Evolutionary conservation across 768 basidiomycete genomes (phyloP).

Genomic region (Leccinum ochraceum): DNA sequence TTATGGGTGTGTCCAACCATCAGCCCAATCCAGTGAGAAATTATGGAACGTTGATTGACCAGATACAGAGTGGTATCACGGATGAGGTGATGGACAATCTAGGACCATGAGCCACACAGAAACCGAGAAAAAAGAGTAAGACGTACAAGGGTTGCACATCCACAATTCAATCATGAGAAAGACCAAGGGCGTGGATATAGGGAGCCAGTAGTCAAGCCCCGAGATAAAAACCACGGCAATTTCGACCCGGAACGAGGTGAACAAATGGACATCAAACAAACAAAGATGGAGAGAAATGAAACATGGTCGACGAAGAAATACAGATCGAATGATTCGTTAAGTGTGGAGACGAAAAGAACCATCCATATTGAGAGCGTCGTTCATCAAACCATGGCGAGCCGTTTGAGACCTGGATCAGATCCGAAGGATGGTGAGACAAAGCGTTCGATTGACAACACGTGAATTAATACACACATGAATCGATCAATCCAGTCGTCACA

Average conservation of each 20-base stretch:
- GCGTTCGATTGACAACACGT: slow-evolving; percentile 2
- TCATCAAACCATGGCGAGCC: not conserved
- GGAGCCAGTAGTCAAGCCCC: not conserved
- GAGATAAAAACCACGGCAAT: not conserved
- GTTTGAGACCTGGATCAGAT: slow-evolving; percentile 8
- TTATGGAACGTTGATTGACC: not conserved
- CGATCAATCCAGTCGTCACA: not conserved
- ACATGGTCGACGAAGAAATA: slow-evolving; percentile 1
- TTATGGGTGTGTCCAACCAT: not conserved
- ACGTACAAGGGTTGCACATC: slow-evolving; percentile 11
- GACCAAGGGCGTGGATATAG: not conserved
- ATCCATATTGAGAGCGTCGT: slow-evolving; percentile 2
- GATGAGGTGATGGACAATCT: slow-evolving; percentile 2
- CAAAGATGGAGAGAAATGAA: not conserved
- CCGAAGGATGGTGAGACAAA: not conserved
- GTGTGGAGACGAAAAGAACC: not conserved
- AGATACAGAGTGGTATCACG: not conserved
- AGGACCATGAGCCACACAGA: slow-evolving; percentile 4
- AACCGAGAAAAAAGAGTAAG: not conserved
- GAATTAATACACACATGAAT: not conserved
- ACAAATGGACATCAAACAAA: not conserved
- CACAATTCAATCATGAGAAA: not conserved
- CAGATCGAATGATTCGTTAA: slow-evolving; percentile 4
- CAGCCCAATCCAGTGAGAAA: not conserved
- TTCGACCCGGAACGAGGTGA: not conserved